phyloP scores from a whole-genome alignment of 768 basidiomycete genomes.

The Pleurotus tuber-regium region DNA sequence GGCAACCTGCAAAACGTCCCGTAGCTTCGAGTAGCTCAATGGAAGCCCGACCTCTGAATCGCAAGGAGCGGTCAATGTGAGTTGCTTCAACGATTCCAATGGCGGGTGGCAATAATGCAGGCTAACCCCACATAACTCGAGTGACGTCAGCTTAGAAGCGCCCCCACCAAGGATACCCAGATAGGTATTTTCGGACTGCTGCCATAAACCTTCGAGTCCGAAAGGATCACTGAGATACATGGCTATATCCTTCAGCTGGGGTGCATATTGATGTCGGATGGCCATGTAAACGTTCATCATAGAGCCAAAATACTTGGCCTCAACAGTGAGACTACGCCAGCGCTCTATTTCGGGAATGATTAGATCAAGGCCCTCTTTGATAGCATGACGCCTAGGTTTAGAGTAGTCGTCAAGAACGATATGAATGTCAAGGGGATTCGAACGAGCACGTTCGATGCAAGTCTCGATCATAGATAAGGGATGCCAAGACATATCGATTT shows the following conservation, averaged over 20 bases:
- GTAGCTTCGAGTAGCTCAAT: slow-evolving; percentile 7
- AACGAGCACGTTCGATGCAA: slow-evolving; percentile 3
- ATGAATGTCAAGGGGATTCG: slow-evolving; percentile 5
- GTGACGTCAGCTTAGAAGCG: not conserved
- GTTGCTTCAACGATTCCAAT: slow-evolving; percentile 4
- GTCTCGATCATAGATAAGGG: slow-evolving; percentile 1
- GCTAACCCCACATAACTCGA: slow-evolving; percentile 5
- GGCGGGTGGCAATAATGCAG: slow-evolving; percentile 8
- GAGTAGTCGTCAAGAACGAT: slow-evolving; percentile 8
- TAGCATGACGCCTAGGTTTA: slow-evolving; percentile 1
- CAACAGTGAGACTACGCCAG: slow-evolving; percentile 3
- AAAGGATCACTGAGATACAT: slow-evolving; percentile 1
- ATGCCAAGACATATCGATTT: slow-evolving; percentile 8
- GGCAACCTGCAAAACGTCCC: not conserved
- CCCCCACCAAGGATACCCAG: slow-evolving; percentile 4
- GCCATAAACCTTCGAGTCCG: slow-evolving; percentile 2
- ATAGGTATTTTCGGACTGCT: slow-evolving; percentile 7
- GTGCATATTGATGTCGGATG: slow-evolving; percentile 6
- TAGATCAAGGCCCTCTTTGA: slow-evolving; percentile 4
- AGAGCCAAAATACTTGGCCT: slow-evolving; percentile 5
- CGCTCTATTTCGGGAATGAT: slow-evolving; percentile 8
- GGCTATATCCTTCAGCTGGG: not conserved
- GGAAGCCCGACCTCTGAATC: slow-evolving; percentile 7
- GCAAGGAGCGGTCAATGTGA: not conserved
- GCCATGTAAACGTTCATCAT: slow-evolving; percentile 4